Conservation (phyloP, 2,329 filamentous ascomycete species). For the Plectosphaerella sp. region DNA sequence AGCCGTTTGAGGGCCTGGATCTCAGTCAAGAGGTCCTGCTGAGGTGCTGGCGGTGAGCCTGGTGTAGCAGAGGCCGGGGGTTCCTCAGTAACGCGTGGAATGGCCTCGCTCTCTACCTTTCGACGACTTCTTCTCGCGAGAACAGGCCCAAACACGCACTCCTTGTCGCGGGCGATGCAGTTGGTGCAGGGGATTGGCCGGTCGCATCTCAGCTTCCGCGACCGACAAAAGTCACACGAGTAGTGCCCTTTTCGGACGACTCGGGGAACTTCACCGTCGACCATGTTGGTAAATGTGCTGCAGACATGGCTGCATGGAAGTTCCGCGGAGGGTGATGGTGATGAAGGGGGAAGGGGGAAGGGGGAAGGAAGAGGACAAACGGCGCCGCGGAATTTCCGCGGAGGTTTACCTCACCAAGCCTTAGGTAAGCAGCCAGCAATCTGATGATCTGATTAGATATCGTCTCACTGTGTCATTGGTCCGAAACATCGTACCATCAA, state of each 20-base stretch:
- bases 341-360: neutral
- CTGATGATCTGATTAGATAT: no score
- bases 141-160: neutral
- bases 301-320: neutral
- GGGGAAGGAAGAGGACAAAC: neutral
- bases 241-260: neutral
- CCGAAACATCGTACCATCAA: no score
- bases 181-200: conserved; percentile 20
- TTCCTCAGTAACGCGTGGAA: neutral
- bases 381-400: neutral
- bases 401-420: neutral
- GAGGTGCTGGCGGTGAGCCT: neutral
- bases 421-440: no score
- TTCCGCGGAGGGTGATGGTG: neutral
- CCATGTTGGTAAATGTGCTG: neutral
- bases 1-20: neutral
- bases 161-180: conserved; percentile 15
- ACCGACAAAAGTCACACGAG: conserved; percentile 20
- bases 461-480: no score
- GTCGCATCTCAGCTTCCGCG: conserved; percentile 21
- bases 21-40: neutral
- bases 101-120: no score
- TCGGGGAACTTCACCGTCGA: neutral
- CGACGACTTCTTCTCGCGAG: neutral
- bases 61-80: neutral